A percentile compares a stretch with the other conserved stretches of the same genome.
Evolutionary conservation across 768 basidiomycete genomes (phyloP).

Genomic region (Boletus rex-veris): DNA sequence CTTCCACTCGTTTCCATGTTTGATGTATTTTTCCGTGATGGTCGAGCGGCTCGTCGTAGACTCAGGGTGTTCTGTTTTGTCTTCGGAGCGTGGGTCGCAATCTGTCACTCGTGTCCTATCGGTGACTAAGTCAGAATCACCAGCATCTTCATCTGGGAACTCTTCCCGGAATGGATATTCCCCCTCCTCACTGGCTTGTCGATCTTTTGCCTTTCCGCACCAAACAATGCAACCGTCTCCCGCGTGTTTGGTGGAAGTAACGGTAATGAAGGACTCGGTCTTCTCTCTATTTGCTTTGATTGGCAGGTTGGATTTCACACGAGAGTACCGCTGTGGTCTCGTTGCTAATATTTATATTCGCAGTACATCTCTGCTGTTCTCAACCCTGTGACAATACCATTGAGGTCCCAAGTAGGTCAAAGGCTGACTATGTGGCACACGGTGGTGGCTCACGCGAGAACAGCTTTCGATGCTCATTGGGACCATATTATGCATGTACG

Average conservation of each 20-base stretch:
- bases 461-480: conserved; percentile 47
- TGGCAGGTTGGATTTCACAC: conserved; percentile 47
- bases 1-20: conserved; percentile 25
- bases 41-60: conserved; percentile 37
- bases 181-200: conserved; percentile 61
- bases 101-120: conserved; percentile 11
- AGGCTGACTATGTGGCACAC: not conserved
- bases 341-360: not conserved
- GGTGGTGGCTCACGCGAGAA: not conserved
- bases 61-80: conserved; percentile 31
- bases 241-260: conserved; percentile 59
- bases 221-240: conserved; percentile 47
- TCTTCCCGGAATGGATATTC: conserved; percentile 39
- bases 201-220: conserved; percentile 56
- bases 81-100: conserved; percentile 28
- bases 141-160: conserved; percentile 33
- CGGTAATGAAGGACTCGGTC: conserved; percentile 60
- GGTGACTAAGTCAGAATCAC: conserved; percentile 2
- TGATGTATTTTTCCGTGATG: conserved; percentile 41
- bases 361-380: conserved; percentile 25
- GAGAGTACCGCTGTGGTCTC: not conserved
- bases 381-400: conserved; percentile 53
- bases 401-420: conserved; percentile 42
- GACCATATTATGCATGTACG: conserved; percentile 50
- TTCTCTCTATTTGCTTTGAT: conserved; percentile 57